Conservation (phyloP, 2,329 filamentous ascomycete species). For the Hymenoscyphus repandus region DNA sequence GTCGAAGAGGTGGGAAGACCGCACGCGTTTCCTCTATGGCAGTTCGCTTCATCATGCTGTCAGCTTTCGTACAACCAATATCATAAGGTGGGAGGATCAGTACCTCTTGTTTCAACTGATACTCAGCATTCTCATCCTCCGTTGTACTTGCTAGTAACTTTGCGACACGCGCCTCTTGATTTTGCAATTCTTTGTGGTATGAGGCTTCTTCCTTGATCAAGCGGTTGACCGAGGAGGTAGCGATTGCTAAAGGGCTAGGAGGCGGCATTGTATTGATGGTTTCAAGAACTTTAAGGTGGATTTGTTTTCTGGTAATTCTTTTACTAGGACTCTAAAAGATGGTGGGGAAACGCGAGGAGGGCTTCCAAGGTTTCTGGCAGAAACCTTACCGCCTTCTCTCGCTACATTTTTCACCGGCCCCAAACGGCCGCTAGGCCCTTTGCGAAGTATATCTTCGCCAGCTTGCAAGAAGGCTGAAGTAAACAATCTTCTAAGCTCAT, state of each 20-base stretch:
- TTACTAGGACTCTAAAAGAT: too few species aligned
- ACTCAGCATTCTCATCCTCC: slow-evolving; percentile 71
- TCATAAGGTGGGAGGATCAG: slow-evolving; percentile 21
- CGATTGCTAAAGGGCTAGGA: slow-evolving; percentile 70
- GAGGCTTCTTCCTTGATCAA: slow-evolving; percentile 87
- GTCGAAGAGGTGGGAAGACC: slow-evolving; percentile 67
- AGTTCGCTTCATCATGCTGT: slow-evolving; percentile 18
- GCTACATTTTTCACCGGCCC: too few species aligned
- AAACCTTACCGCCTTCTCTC: too few species aligned
- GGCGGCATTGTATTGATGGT: slow-evolving; percentile 56
- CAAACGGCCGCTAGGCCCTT: too few species aligned
- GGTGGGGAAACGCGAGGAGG: too few species aligned
- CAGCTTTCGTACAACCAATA: not conserved
- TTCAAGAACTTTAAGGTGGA: too few species aligned
- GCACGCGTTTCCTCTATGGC: slow-evolving; percentile 84
- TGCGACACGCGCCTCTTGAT: slow-evolving; percentile 66
- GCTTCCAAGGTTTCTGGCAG: too few species aligned
- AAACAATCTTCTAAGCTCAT: too few species aligned
- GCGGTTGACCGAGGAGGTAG: slow-evolving; percentile 72
- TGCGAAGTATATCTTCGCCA: too few species aligned
- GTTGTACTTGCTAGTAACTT: slow-evolving; percentile 47
- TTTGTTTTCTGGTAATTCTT: too few species aligned
- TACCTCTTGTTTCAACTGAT: slow-evolving; percentile 82
- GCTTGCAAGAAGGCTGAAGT: too few species aligned
- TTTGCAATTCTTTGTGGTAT: slow-evolving; percentile 79